Evolutionary conservation across 1,284 basidiomycete species (phyloP).

Genomic region (Pterulicium gracile): DNA sequence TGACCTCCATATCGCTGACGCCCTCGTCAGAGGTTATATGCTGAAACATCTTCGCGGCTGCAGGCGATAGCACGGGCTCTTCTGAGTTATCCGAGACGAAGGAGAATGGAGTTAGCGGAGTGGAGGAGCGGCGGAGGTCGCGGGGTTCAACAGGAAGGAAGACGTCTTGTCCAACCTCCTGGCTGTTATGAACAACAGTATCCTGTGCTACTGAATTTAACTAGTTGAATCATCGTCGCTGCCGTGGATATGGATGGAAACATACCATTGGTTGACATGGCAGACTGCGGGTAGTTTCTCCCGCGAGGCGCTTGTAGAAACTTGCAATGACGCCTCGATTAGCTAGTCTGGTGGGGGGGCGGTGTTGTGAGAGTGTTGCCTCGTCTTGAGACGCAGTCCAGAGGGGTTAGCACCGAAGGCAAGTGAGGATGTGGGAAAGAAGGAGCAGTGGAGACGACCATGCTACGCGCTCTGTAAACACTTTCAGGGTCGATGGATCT

Average conservation of each 20-base stretch:
- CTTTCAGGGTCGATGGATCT: not conserved
- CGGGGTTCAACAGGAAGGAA: not conserved
- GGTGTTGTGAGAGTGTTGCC: too few species aligned
- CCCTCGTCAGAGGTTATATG: not conserved
- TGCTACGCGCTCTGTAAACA: too few species aligned
- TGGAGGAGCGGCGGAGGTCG: not conserved
- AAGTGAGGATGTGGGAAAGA: too few species aligned
- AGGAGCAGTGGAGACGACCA: too few species aligned
- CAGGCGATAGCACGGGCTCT: not conserved
- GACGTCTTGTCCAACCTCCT: not conserved
- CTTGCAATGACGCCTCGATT: too few species aligned
- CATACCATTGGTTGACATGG: not conserved
- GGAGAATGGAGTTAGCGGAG: not conserved
- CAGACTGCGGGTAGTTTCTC: too few species aligned
- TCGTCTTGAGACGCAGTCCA: too few species aligned
- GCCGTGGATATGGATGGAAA: not conserved
- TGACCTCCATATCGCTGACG: conserved; percentile 22
- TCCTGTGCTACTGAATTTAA: not conserved
- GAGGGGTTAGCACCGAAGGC: too few species aligned
- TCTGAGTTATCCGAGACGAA: not conserved
- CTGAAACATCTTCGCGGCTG: not conserved
- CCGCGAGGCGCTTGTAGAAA: too few species aligned
- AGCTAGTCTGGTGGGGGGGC: too few species aligned
- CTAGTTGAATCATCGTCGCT: not conserved
- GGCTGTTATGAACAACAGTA: not conserved